Conservation (phyloP, 345 rosid species). For the Eucalyptus guilfoylei region DNA sequence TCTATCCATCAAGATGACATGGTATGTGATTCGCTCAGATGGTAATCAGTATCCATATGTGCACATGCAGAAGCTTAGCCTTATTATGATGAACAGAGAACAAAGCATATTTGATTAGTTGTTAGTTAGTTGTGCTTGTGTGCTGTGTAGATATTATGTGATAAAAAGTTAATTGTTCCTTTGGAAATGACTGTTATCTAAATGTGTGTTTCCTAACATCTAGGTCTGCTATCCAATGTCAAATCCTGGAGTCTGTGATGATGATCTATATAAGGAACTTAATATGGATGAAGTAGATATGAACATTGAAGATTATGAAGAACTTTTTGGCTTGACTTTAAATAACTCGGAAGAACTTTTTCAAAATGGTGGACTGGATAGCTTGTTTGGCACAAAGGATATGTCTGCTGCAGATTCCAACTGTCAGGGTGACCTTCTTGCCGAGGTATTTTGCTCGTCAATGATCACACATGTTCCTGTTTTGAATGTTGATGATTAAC, state of each 20-base stretch:
- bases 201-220: not conserved
- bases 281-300: slow-evolving; percentile 75
- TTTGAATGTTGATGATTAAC: not conserved
- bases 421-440: slow-evolving; percentile 39
- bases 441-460: slow-evolving; percentile 39
- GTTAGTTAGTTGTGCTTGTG: not conserved
- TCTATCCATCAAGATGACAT: not conserved
- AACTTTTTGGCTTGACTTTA: slow-evolving; percentile 80
- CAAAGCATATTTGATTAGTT: not conserved
- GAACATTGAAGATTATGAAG: slow-evolving; percentile 88
- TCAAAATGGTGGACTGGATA: slow-evolving; percentile 76
- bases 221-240: not conserved
- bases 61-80: not conserved
- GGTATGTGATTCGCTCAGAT: not conserved
- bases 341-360: slow-evolving; percentile 70
- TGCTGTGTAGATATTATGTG: not conserved
- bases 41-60: not conserved
- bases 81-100: not conserved
- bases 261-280: slow-evolving; percentile 46
- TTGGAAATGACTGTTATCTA: not conserved
- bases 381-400: slow-evolving; percentile 60
- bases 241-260: slow-evolving; percentile 28
- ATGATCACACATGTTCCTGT: not conserved
- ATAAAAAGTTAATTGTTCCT: not conserved
- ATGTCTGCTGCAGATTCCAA: slow-evolving; percentile 45